Base-by-base conservation (phyloP, 352 stramenopile genomes). In the Albugo laibachii region DNA sequence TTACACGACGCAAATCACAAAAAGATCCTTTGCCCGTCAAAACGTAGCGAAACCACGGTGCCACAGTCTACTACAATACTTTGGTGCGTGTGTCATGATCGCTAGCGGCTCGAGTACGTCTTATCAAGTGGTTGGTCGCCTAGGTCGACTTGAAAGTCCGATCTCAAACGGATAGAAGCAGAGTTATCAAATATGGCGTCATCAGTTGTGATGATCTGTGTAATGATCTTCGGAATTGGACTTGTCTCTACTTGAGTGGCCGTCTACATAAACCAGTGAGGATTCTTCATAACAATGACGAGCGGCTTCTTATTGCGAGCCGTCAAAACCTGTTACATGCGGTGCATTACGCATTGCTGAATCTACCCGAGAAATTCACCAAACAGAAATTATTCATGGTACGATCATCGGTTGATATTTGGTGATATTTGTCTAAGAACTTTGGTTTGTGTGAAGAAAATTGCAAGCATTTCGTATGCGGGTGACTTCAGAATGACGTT, bases 401-500 rank as follows among this genome's bases (percentile, higher is more conserved):
- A 39, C 16, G 52, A 41, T 24, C 36, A 13, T 3, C 21, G 19
- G 34, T 20, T 36, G 8, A 31, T 18, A n/a, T n/a, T 37, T 24
- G 10, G 34, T 10, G 10, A 21, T 31, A 11, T 47, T 27, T 37
- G 27, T 27, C 5, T 50, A 16, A 39, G 60, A 16, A 36, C 47
- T 20, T 55, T 59, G 16, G 55, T 11, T 15, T 16, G 16, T 16
- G 11, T 45, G n/a, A n/a, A 91, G 77, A 81, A 77, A 61, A 91
- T 93, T 24, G 81, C 81, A 13, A 75, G 80, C 2, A 89, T 94
- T 41, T 94, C 81, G 40, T 94, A 94, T 56, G 42, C 82, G 13
- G 81, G 81, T 34, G 81, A 94, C 55, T 92, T 93, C 47, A 75
- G 81, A 34, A 94, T 94, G 81, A 76, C 62, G 21, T 92, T 94